Base-by-base conservation (phyloP, 1,284 basidiomycete genomes). In the Naganishia albida region DNA sequence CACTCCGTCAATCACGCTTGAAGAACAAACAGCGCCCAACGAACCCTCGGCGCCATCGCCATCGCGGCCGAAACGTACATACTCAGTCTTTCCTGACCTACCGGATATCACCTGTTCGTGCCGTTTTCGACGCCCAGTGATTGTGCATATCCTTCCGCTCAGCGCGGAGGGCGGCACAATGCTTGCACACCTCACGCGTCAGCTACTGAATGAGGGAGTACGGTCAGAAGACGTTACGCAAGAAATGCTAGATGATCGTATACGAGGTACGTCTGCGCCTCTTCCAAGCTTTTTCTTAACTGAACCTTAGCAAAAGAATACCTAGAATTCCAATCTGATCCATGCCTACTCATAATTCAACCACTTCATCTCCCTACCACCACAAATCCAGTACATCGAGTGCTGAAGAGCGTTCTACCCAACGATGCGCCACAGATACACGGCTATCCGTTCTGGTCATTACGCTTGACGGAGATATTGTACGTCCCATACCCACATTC, bases 401-500 rank as follows among this genome's bases (percentile, higher is more conserved):
- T 70, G 34, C 63, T 65, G 16, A 63, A 64, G 23, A 64, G 66
- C 10, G 49, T 74, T 1, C 65, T 76, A 26, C 73, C 73, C 8
- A 66, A 71, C 6, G 67, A 69, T 23, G 71, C 74, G 30, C 74
- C 74, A 15, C 73, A 75, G 64, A 65, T 76, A 13, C 70, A 70
- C 67, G 73, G 73, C 10, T 76, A 72, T 64, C 74, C 74, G 1
- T 73, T 72, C 55, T 76, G 74, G 74, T 63, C 69, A 25, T 63
- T 76, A 23, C 70, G 74, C 23, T 71, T 76, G 42, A 72, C 73
- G 3, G 74, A 76, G 63, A 74, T 76, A 62, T 76, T 74, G 67
- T 71, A 51, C 4, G 48, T 50, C 16, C 20, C 16, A 7, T 20
- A 34, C 18, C 1, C 46, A 38, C 13, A 7, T 50, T 28, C 18